A percentile compares a stretch with the other conserved stretches of the same genome.
phyloP scores from a whole-genome alignment of 1,139 yeast species.

The Suhomyces bribrorum region DNA sequence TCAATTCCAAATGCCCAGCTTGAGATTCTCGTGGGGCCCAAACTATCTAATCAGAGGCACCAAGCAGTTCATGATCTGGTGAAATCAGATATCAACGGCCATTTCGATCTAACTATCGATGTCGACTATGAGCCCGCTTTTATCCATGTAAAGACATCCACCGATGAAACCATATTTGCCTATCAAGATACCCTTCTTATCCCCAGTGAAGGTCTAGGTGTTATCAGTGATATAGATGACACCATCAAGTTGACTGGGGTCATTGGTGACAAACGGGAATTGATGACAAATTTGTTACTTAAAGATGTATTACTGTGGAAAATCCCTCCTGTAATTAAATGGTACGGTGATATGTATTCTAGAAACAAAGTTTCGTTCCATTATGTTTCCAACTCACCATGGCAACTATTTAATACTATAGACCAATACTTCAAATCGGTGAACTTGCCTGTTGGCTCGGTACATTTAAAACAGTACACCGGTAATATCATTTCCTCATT shows the following conservation, averaged over 20 bases:
- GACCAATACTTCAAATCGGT: constrained; percentile 55
- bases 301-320: constrained; percentile 65
- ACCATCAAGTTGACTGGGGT: constrained; percentile 91
- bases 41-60: constrained; percentile 21
- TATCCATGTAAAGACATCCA: constrained; percentile 41
- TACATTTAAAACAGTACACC: constrained; percentile 82
- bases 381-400: constrained; percentile 94
- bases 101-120: constrained; percentile 49
- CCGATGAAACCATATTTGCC: constrained; percentile 48
- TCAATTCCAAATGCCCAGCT: constrained; percentile 56
- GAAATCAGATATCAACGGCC: constrained; percentile 61
- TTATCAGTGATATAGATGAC: constrained; percentile 93
- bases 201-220: constrained; percentile 56
- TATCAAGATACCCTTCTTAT: constrained; percentile 48
- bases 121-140: constrained; percentile 59
- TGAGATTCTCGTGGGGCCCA: constrained; percentile 53
- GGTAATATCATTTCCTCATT: constrained; percentile 80
- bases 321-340: constrained; percentile 70
- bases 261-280: constrained; percentile 78
- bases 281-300: constrained; percentile 75
- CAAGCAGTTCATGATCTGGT: constrained; percentile 28
- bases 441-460: constrained; percentile 70
- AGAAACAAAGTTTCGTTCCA: constrained; percentile 58
- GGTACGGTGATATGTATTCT: constrained; percentile 54
- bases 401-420: constrained; percentile 76